Conservation (phyloP, 495 filamentous ascomycete species). For the Penicillium bialowiezense region DNA sequence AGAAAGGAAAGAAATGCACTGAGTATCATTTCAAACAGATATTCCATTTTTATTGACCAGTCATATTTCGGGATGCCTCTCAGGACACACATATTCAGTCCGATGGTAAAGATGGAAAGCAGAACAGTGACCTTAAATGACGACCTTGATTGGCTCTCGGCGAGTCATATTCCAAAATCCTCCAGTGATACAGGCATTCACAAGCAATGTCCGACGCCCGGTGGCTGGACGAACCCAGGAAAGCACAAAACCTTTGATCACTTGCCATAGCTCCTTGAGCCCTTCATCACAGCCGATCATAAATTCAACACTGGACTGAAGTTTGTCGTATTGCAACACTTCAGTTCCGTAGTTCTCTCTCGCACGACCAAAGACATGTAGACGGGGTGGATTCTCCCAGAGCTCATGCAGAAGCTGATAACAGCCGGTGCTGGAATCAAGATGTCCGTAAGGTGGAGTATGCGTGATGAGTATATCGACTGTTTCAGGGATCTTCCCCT, state of each 20-base stretch:
- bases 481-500: not conserved
- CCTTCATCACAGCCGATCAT: not conserved
- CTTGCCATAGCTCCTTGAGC: not conserved
- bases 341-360: not conserved
- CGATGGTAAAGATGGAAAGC: too few relatives aligned
- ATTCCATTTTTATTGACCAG: too few relatives aligned
- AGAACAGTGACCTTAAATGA: not conserved
- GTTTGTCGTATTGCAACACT: not conserved
- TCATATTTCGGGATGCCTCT: too few relatives aligned
- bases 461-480: slow-evolving; percentile 1
- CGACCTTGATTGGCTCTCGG: not conserved
- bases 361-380: not conserved
- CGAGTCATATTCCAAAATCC: not conserved
- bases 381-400: not conserved
- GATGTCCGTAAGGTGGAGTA: not conserved
- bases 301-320: not conserved
- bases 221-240: not conserved
- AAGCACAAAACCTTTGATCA: not conserved
- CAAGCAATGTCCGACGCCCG: not conserved
- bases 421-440: not conserved
- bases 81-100: too few relatives aligned
- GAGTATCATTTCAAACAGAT: too few relatives aligned
- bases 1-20: too few relatives aligned
- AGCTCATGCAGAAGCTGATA: not conserved
- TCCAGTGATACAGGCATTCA: not conserved